These are phyloP conservation scores for Xylariaceae sp. DNA, from an alignment of 2,329 filamentous ascomycete species.

Conservation along the genomic window DNA sequence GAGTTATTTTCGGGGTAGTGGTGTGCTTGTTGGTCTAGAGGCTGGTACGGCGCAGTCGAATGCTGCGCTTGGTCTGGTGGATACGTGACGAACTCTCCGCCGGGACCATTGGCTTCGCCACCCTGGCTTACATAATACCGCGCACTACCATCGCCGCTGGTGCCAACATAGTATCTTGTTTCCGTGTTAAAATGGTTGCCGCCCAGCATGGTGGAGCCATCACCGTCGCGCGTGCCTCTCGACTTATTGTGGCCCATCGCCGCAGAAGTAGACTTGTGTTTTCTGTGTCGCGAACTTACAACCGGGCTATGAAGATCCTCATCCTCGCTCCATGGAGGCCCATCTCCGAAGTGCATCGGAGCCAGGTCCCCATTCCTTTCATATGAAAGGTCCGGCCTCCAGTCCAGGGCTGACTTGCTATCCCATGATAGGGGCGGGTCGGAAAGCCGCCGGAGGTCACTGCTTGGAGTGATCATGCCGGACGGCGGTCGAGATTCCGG, in stretches of 20 bases:
- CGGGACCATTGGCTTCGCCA: slow-evolving; percentile 66
- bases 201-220: slow-evolving; percentile 39
- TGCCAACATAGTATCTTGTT: slow-evolving; percentile 61
- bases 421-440: slow-evolving; percentile 77
- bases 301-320: slow-evolving; percentile 91
- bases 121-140: slow-evolving; percentile 68
- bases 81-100: slow-evolving; percentile 77
- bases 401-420: slow-evolving; percentile 56
- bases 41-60: slow-evolving; percentile 44
- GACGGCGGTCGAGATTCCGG: slow-evolving; percentile 67
- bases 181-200: slow-evolving; percentile 51
- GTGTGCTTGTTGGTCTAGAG: slow-evolving; percentile 41
- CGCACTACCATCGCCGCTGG: slow-evolving; percentile 65
- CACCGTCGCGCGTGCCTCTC: slow-evolving; percentile 39
- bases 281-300: slow-evolving; percentile 76
- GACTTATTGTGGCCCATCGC: slow-evolving; percentile 42
- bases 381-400: slow-evolving; percentile 46
- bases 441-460: slow-evolving; percentile 73
- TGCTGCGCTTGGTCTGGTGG: slow-evolving; percentile 58
- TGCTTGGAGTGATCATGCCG: slow-evolving; percentile 76
- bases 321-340: slow-evolving; percentile 91
- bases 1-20: slow-evolving; percentile 43
- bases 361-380: slow-evolving; percentile 66
- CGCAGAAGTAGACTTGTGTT: slow-evolving; percentile 67
- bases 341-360: slow-evolving; percentile 78